Evolutionary conservation across 306 rosid species (phyloP).

Genomic region (Sphenostylis stenocarpa): DNA sequence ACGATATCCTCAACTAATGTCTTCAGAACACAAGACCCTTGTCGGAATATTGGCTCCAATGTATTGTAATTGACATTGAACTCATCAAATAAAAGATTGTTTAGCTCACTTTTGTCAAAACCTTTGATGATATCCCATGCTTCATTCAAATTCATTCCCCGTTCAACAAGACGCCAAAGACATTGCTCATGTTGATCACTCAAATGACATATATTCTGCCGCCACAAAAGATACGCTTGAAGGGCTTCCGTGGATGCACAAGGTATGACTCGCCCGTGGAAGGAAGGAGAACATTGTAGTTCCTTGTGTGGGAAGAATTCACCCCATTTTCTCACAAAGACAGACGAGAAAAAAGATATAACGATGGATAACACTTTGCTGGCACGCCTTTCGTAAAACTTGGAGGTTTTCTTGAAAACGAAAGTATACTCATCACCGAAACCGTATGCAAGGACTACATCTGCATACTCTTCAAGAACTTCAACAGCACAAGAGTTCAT

Average conservation of each 20-base stretch:
- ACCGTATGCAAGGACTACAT: slow-evolving; percentile 73
- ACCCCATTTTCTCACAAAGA: slow-evolving; percentile 61
- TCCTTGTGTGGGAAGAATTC: slow-evolving; percentile 59
- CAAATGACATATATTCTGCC: slow-evolving; percentile 78
- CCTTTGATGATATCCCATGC: slow-evolving; percentile 54
- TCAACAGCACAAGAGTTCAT: slow-evolving; percentile 70
- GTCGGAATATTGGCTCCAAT: slow-evolving; percentile 58
- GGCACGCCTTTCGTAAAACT: slow-evolving; percentile 72
- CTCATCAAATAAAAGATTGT: slow-evolving; percentile 62
- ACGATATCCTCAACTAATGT: slow-evolving; percentile 59
- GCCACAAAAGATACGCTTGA: slow-evolving; percentile 80
- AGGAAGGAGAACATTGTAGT: slow-evolving; percentile 57
- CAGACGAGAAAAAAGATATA: slow-evolving; percentile 70
- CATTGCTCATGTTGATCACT: slow-evolving; percentile 63
- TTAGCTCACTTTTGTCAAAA: slow-evolving; percentile 54
- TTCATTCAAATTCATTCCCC: slow-evolving; percentile 56
- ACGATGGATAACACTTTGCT: slow-evolving; percentile 74
- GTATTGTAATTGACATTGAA: slow-evolving; percentile 66
- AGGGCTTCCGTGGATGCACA: slow-evolving; percentile 74
- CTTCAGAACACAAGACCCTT: slow-evolving; percentile 75
- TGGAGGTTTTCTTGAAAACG: slow-evolving; percentile 71
- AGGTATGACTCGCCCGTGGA: slow-evolving; percentile 54
- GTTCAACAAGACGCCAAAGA: slow-evolving; percentile 64
- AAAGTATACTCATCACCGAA: slow-evolving; percentile 72
- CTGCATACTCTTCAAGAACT: slow-evolving; percentile 62